Evolutionary conservation across 83 land plant species (phyloP), one percentile per base, ranked within the genome.

Genomic region (Isoetes engelmannii): DNA sequence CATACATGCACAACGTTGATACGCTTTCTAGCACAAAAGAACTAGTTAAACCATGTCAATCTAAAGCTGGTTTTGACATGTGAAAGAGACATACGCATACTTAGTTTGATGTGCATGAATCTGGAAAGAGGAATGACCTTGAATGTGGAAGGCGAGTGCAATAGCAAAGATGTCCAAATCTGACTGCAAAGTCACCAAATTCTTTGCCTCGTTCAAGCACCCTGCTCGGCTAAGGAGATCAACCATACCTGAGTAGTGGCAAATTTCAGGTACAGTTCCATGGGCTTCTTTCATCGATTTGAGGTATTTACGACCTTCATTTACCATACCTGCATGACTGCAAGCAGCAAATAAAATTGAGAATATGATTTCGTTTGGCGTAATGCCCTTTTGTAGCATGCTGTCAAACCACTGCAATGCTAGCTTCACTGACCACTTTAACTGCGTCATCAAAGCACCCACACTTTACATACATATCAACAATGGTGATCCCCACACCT

Each of bases 91-190:
- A n/a, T n/a, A n/a, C n/a, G n/a, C n/a, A n/a, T n/a, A n/a, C n/a
- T n/a, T n/a, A n/a, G n/a, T n/a, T n/a, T n/a, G n/a, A n/a, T n/a
- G n/a, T n/a, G n/a, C n/a, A n/a, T n/a, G n/a, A n/a, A n/a, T n/a
- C n/a, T n/a, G n/a, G n/a, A n/a, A n/a, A n/a, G n/a, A n/a, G n/a
- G n/a, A n/a, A n/a, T n/a, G n/a, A n/a, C n/a, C n/a, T n/a, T n/a
- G n/a, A n/a, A n/a, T n/a, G n/a, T n/a, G n/a, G n/a, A n/a, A n/a
- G n/a, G n/a, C n/a, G n/a, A n/a, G n/a, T n/a, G n/a, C n/a, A n/a
- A n/a, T n/a, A 81, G 79, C 8, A 84, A 63, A 21, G 84, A 80
- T 18, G 80, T 80, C 84, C 84, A 81, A 42, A 56, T 77, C 78
- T 0, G 86, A 78, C 60, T 66, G 49, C 12, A 79, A 73, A 0